phyloP scores from a whole-genome alignment of 352 stramenopile species.

The Phytophthora foliorum region DNA sequence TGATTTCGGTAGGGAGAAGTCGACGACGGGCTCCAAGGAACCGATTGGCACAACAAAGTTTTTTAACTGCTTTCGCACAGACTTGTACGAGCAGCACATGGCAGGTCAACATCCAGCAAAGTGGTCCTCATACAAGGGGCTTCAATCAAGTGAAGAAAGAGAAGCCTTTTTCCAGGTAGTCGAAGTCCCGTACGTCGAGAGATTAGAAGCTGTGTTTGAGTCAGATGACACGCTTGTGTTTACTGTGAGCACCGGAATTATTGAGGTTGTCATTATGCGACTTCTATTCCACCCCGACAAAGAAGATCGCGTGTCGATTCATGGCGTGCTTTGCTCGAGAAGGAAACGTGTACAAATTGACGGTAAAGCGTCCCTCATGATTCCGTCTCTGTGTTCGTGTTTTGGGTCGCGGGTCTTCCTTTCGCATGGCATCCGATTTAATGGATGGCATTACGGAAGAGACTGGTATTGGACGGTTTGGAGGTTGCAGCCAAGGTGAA shows the following conservation, averaged over 20 bases:
- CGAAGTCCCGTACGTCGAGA: neutral
- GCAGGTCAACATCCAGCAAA: neutral
- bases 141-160: neutral
- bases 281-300: slow-evolving; percentile 6
- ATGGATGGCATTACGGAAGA: slow-evolving; percentile 8
- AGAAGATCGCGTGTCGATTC: neutral
- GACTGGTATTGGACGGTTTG: slow-evolving; percentile 1
- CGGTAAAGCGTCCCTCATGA: slow-evolving; percentile 17
- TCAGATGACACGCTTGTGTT: neutral
- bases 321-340: neutral
- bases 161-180: neutral
- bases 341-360: slow-evolving; percentile 7
- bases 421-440: slow-evolving; percentile 17
- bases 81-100: slow-evolving; percentile 8
- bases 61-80: slow-evolving; percentile 7
- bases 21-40: neutral
- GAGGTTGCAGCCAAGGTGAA: slow-evolving; percentile 9
- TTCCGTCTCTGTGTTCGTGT: slow-evolving; percentile 28
- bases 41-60: neutral
- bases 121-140: neutral
- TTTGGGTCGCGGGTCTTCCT: slow-evolving; percentile 14
- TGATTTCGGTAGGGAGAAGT: neutral
- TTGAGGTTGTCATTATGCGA: neutral
- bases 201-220: neutral
- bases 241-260: neutral